These are phyloP conservation scores for barley (Hordeum vulgare) DNA, from an alignment of 176 grass and related monocot genomes.

Conservation along the genomic window DNA sequence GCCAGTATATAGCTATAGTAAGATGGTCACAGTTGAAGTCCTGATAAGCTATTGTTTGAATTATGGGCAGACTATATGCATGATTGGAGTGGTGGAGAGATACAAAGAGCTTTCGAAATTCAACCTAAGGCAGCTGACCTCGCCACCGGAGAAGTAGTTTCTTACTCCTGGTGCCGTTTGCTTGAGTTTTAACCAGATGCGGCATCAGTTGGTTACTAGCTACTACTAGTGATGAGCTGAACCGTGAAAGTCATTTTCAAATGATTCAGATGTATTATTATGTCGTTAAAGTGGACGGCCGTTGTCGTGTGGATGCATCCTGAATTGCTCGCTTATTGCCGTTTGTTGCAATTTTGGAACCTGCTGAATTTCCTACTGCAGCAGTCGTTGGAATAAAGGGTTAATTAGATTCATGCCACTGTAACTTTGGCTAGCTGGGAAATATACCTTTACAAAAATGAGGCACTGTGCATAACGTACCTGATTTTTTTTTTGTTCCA, in stretches of 20 bases:
- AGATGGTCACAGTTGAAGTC: not conserved
- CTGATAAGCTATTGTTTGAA: slow-evolving; percentile 14
- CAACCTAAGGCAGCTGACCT: slow-evolving; percentile 86
- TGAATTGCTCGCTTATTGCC: not conserved
- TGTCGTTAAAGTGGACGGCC: not conserved
- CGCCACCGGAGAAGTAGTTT: slow-evolving; percentile 40
- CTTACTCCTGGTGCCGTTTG: not conserved
- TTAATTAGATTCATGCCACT: no score
- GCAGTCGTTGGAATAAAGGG: not conserved
- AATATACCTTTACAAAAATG: no score
- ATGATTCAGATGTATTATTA: not conserved
- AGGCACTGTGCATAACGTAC: no score
- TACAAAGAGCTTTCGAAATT: slow-evolving; percentile 91
- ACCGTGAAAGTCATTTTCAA: not conserved
- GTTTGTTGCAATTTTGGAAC: not conserved
- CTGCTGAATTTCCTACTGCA: not conserved
- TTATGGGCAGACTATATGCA: slow-evolving; percentile 70
- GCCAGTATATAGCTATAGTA: not conserved
- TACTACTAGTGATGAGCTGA: not conserved
- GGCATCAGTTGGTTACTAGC: not conserved
- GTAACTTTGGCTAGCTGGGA: no score
- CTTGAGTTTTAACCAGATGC: not conserved
- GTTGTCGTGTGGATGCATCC: not conserved
- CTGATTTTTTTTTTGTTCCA: no score
- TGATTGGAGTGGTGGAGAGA: slow-evolving; percentile 73